These are phyloP conservation scores for Cyphellophora europaea DNA, from an alignment of 2,329 filamentous ascomycete genomes.

Conservation along the genomic window DNA sequence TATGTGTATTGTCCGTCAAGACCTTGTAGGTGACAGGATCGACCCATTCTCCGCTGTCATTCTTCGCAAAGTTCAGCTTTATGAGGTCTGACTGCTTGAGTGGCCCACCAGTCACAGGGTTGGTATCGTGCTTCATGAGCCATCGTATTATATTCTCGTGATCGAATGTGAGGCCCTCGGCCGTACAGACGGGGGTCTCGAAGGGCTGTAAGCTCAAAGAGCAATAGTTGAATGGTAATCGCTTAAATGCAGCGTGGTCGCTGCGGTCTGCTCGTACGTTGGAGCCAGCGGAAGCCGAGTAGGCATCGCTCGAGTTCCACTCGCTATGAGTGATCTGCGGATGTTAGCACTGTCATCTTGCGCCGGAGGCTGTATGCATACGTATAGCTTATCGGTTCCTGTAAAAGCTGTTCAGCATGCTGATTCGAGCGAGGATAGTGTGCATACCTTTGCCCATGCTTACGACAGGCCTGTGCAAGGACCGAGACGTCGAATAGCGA, in stretches of 20 bases:
- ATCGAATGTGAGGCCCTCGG: slow-evolving; percentile 83
- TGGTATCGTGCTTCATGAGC: slow-evolving; percentile 88
- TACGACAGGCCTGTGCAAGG: too few relatives aligned
- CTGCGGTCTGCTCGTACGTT: slow-evolving; percentile 49
- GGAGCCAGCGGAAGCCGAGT: slow-evolving; percentile 68
- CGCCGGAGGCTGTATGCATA: slow-evolving; percentile 20
- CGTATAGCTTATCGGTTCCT: slow-evolving; percentile 43
- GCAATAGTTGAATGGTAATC: slow-evolving; percentile 96
- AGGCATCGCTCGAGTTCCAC: slow-evolving; percentile 87
- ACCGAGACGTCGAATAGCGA: too few relatives aligned
- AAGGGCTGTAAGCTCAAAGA: slow-evolving; percentile 93
- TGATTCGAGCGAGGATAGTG: slow-evolving; percentile 11
- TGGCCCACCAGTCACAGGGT: slow-evolving; percentile 74
- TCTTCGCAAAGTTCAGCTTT: slow-evolving; percentile 83
- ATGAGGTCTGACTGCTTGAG: slow-evolving; percentile 76
- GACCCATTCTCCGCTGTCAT: slow-evolving; percentile 82
- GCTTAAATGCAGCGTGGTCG: slow-evolving; percentile 62
- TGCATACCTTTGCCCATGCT: slow-evolving; percentile 32
- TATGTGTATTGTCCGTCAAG: slow-evolving; percentile 95
- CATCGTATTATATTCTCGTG: slow-evolving; percentile 88
- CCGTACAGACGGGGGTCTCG: slow-evolving; percentile 84
- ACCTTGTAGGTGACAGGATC: slow-evolving; percentile 97
- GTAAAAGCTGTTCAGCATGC: slow-evolving; percentile 10
- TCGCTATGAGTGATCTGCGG: slow-evolving; percentile 85
- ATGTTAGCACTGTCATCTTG: slow-evolving; percentile 5